A percentile compares a stretch with the other conserved stretches of the same genome.
Conservation (phyloP, 768 basidiomycete species). For the Sistotremastrum suecicum region DNA sequence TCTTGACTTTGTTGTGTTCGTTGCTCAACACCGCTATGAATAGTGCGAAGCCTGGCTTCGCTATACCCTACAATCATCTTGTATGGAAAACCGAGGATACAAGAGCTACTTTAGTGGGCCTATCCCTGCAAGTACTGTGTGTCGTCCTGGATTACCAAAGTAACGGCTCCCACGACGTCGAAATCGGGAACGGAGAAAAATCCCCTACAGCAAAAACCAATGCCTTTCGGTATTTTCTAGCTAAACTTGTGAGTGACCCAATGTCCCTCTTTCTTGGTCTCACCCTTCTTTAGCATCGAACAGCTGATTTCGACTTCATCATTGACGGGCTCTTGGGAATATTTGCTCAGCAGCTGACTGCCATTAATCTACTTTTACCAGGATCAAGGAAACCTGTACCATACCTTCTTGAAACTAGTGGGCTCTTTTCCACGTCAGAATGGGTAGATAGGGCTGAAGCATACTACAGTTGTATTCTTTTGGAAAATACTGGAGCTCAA, state of each 20-base stretch:
- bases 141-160: conserved; percentile 72
- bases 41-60: conserved; percentile 31
- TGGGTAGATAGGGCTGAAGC: neutral
- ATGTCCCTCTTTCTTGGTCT: conserved; percentile 2
- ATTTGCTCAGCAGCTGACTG: conserved; percentile 62
- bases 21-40: conserved; percentile 83
- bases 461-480: conserved; percentile 50
- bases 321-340: conserved; percentile 55
- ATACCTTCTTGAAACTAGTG: conserved; percentile 72
- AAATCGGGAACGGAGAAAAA: conserved; percentile 27
- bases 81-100: conserved; percentile 84
- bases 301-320: conserved; percentile 79
- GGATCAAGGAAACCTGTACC: conserved; percentile 76
- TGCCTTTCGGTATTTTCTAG: conserved; percentile 82
- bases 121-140: conserved; percentile 65
- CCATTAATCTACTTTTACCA: conserved; percentile 62
- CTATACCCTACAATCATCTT: conserved; percentile 78
- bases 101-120: conserved; percentile 53
- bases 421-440: conserved; percentile 14
- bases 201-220: conserved; percentile 60
- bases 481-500: conserved; percentile 93
- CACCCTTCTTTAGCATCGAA: conserved; percentile 53
- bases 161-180: conserved; percentile 47
- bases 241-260: conserved; percentile 55
- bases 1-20: conserved; percentile 89